A percentile compares a stretch with the other conserved stretches of the same genome.
Evolutionary conservation across 192 early-diverging fungal species (phyloP).

Genomic region (Geosiphon pyriformis): DNA sequence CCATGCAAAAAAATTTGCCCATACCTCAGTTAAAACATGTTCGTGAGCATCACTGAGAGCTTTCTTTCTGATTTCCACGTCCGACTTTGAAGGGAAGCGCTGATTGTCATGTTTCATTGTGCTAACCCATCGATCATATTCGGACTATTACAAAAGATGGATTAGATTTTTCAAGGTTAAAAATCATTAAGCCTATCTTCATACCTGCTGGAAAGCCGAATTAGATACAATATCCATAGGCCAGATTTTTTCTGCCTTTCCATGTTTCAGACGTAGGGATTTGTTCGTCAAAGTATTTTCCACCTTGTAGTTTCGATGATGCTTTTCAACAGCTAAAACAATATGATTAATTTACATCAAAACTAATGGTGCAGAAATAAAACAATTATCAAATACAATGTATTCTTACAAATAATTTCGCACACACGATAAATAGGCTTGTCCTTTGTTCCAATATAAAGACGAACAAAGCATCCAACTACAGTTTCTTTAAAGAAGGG

Average conservation of each 20-base stretch:
- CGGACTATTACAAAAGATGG: slow-evolving; percentile 32
- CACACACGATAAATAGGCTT: slow-evolving; percentile 55
- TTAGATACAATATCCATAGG: slow-evolving; percentile 80
- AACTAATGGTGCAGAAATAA: not conserved
- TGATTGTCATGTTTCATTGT: slow-evolving; percentile 46
- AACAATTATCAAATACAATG: not conserved
- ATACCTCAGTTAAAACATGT: slow-evolving; percentile 50
- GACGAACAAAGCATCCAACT: slow-evolving; percentile 61
- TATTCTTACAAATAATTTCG: slow-evolving; percentile 39
- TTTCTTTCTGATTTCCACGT: slow-evolving; percentile 48
- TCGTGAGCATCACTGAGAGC: slow-evolving; percentile 51
- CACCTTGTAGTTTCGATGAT: slow-evolving; percentile 55
- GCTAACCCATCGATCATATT: slow-evolving; percentile 51
- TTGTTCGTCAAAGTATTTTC: slow-evolving; percentile 60
- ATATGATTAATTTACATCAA: not conserved
- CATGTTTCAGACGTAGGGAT: slow-evolving; percentile 61
- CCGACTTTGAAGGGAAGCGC: slow-evolving; percentile 40
- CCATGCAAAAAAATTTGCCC: too few relatives aligned
- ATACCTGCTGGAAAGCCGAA: slow-evolving; percentile 51
- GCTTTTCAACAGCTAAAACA: slow-evolving; percentile 23
- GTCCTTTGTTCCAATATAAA: slow-evolving; percentile 57
- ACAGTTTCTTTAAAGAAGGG: slow-evolving; percentile 66
- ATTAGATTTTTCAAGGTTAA: not conserved
- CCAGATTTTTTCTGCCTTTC: slow-evolving; percentile 59
- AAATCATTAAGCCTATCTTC: not conserved